Evolutionary conservation across 176 grass and related monocot species (phyloP).

Genomic region (Hyparrhenia diplandra): DNA sequence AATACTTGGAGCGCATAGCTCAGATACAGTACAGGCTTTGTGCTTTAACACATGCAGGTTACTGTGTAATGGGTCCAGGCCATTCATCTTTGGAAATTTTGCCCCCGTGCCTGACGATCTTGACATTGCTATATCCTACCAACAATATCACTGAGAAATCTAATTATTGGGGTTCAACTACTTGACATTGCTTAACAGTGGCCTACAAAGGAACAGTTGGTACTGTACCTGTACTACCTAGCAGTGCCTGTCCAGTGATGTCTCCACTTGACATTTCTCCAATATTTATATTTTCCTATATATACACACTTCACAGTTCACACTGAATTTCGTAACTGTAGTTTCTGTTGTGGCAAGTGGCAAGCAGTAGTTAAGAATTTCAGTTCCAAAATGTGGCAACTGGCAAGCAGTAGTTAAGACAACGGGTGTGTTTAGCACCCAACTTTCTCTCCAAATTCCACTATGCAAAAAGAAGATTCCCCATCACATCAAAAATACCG

Average conservation of each 20-base stretch:
- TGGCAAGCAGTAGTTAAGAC: background rate
- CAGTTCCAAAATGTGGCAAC: background rate
- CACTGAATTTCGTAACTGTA: background rate
- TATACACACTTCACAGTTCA: background rate
- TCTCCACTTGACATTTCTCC: background rate
- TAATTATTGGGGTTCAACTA: constrained; percentile 13
- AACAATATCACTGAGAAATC: background rate
- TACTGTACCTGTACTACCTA: no score
- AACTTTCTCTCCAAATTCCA: no score
- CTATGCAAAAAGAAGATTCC: no score
- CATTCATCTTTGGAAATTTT: no score
- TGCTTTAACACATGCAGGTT: no score
- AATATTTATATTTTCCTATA: background rate
- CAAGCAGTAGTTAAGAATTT: no score
- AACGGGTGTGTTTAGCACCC: no score
- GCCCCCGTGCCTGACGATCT: background rate
- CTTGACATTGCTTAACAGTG: constrained; percentile 9
- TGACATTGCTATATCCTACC: background rate
- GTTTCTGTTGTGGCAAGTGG: no score
- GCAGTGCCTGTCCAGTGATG: background rate
- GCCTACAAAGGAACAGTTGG: background rate
- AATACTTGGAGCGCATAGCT: no score
- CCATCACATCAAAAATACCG: no score
- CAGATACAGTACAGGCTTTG: no score
- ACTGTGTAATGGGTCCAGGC: no score